A percentile compares a stretch with the other conserved stretches of the same genome.
Conservation (phyloP, 1,284 basidiomycete genomes). For the Macrocybe sp. region DNA sequence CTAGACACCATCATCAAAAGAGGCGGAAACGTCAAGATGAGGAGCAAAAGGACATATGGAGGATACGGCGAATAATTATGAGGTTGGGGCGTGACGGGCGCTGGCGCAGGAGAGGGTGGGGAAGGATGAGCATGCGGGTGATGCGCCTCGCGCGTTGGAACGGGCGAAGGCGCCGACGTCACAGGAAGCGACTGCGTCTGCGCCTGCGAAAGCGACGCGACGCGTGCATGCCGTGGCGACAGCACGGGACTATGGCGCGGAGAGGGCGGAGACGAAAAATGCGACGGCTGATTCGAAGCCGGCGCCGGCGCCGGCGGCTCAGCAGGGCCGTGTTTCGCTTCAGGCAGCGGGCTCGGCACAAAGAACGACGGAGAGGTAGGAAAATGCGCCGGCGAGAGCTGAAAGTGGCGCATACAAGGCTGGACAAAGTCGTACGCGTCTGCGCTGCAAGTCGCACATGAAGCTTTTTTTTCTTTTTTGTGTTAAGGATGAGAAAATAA, state of each 20-base stretch:
- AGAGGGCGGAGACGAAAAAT: too few species aligned
- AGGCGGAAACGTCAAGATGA: constrained; percentile 37
- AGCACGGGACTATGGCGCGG: too few species aligned
- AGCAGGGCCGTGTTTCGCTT: too few species aligned
- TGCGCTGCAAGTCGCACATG: constrained; percentile 28
- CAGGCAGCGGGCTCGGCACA: too few species aligned
- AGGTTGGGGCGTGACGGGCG: constrained; percentile 18
- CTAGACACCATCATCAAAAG: constrained; percentile 43
- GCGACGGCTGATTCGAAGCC: too few species aligned
- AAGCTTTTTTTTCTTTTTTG: not conserved
- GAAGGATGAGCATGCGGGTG: constrained; percentile 3
- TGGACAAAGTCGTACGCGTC: constrained; percentile 40
- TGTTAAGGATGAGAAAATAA: constrained; percentile 1
- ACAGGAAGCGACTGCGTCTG: too few species aligned
- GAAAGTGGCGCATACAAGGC: constrained; percentile 25
- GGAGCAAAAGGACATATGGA: constrained; percentile 44
- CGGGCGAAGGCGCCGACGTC: not conserved
- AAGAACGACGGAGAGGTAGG: constrained; percentile 1
- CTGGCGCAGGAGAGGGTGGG: constrained; percentile 8
- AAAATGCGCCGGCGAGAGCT: constrained; percentile 26
- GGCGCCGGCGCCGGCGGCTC: too few species aligned
- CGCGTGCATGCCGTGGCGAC: too few species aligned
- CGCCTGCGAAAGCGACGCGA: too few species aligned
- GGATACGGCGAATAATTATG: constrained; percentile 44
- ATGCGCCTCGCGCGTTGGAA: constrained; percentile 3